Base-by-base conservation (phyloP, 352 stramenopile genomes). In the Blastocystis sp. region DNA sequence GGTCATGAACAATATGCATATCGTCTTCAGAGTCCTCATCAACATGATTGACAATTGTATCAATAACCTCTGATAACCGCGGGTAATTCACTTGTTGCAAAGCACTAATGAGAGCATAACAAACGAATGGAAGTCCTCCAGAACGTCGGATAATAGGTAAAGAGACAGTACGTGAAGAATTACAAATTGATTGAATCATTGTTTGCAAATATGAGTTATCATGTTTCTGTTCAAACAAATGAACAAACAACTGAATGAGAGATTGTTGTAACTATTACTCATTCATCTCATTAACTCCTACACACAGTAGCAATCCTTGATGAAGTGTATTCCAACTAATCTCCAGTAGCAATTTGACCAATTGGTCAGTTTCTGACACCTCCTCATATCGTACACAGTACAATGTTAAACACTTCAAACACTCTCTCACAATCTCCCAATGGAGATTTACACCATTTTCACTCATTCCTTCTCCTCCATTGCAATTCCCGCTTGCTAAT, bases 401-500 rank as follows among this genome's bases (percentile, higher is more conserved):
- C 9, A 2, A 2, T 46, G 39, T 46, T 7, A n/a, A 16, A 61
- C 54, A 61, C 35, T 74, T 43, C 63, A 74, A 43, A 49, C 63
- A 37, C 32, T 74, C 63, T 43, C 42, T 37, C 32, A 43, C 21
- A 37, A 46, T 43, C 32, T 74, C 63, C 63, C 63, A 74, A 21
- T 14, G 16, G 19, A 27, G 19, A 21, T 74, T 46, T 4, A 9
- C 27, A n/a, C 51, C 63, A 37, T 37, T 49, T 4, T 74, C 63
- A 46, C 2, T 46, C 39, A 46, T 46, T 46, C 39, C 39, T 0
- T 51, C 63, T 6, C 0, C 51, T n/a, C n/a, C 29, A 43, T 74
- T 74, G 32, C 63, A 54, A 43, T 74, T 74, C 9, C 63, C 63
- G 32, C 63, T 74, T 7, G 24, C 63, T n/a, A 74, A 32, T 43